These are phyloP conservation scores for Tricholoma furcatifolium DNA, from an alignment of 768 basidiomycete species.

Conservation along the genomic window DNA sequence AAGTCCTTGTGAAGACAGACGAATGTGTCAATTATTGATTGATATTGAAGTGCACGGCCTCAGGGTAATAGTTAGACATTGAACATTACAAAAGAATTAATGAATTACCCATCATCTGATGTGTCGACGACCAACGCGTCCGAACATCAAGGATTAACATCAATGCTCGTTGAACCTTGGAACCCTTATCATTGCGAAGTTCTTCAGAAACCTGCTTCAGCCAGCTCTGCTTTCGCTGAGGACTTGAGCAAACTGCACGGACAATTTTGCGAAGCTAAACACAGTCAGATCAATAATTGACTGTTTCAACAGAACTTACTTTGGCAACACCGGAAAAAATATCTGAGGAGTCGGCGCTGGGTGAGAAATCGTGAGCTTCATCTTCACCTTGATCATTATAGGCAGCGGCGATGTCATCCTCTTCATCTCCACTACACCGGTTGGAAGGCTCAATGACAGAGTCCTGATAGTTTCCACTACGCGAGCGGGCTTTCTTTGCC, in stretches of 20 bases:
- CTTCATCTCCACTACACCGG: not conserved
- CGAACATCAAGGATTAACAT: conserved; percentile 30
- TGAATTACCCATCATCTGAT: conserved; percentile 27
- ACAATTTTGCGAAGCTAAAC: conserved; percentile 27
- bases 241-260: conserved; percentile 19
- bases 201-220: conserved; percentile 9
- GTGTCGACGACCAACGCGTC: conserved; percentile 29
- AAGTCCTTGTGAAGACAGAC: conserved; percentile 17
- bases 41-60: conserved; percentile 17
- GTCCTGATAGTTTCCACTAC: conserved; percentile 22
- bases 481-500: conserved; percentile 14
- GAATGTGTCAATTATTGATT: conserved; percentile 16
- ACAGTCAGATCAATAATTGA: not conserved
- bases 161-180: not conserved
- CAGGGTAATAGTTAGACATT: not conserved
- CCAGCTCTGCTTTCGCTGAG: conserved; percentile 23
- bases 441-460: conserved; percentile 10
- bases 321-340: conserved; percentile 5
- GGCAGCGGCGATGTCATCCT: not conserved
- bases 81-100: not conserved
- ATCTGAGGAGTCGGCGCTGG: not conserved
- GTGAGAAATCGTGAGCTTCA: not conserved
- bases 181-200: not conserved
- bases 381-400: not conserved
- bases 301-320: not conserved